Evolutionary conservation across 805 yeast species (phyloP).

Genomic region (Metschnikowia hibisci): DNA sequence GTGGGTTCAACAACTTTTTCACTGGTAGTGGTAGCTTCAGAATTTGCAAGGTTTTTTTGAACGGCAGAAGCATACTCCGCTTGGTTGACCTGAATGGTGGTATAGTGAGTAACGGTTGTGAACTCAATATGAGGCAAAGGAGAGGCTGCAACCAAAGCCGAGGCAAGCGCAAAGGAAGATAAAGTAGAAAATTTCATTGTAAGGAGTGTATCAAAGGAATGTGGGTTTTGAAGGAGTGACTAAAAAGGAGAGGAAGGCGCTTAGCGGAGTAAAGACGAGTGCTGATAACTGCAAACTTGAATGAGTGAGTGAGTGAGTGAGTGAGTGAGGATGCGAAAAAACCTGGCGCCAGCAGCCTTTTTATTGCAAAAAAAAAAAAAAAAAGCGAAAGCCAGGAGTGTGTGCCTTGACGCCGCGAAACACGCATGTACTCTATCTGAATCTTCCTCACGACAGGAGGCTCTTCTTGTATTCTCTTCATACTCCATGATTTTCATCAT

Average conservation of each 20-base stretch:
- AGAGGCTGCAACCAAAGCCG: constrained; percentile 11
- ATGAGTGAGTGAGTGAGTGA: too few relatives aligned
- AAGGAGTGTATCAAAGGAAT: background rate
- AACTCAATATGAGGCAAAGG: constrained; percentile 6
- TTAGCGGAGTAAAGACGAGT: background rate
- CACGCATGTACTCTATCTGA: background rate
- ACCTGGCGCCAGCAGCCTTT: background rate
- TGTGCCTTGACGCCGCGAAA: constrained; percentile 1
- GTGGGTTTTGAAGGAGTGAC: background rate
- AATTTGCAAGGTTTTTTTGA: background rate
- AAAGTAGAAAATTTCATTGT: constrained; percentile 12
- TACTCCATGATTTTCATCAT: too few relatives aligned
- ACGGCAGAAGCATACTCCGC: constrained; percentile 4
- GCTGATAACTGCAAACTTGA: background rate
- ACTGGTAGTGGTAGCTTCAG: background rate
- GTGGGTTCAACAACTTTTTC: too few relatives aligned
- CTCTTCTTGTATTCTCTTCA: background rate
- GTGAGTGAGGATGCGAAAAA: background rate
- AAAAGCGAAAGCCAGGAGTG: background rate
- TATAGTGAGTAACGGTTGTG: constrained; percentile 14
- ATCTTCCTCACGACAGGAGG: constrained; percentile 3
- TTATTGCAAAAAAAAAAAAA: background rate
- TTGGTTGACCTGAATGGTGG: constrained; percentile 9
- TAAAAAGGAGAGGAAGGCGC: constrained; percentile 5
- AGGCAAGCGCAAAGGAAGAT: constrained; percentile 3